Evolutionary conservation across 768 basidiomycete species (phyloP).

Genomic region (Leccinum uliginosum): DNA sequence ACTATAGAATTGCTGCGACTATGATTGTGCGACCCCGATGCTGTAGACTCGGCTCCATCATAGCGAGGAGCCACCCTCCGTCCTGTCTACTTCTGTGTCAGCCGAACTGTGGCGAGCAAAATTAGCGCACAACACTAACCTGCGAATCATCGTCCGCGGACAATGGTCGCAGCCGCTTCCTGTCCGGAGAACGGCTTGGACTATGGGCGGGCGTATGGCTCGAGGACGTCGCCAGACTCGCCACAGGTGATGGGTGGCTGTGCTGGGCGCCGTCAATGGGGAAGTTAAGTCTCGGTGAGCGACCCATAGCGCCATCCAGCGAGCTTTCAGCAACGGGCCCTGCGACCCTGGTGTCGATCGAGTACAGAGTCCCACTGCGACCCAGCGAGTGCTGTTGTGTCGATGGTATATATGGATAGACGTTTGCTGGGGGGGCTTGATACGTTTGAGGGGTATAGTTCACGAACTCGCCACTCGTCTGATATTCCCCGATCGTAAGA

Average conservation of each 20-base stretch:
- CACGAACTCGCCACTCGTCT: background rate
- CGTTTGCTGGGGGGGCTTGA: background rate
- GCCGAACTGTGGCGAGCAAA: conserved; percentile 8
- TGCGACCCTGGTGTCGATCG: background rate
- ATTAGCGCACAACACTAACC: conserved; percentile 11
- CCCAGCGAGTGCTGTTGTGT: background rate
- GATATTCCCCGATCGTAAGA: background rate
- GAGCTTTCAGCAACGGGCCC: background rate
- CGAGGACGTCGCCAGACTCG: conserved; percentile 11
- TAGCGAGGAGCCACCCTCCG: conserved; percentile 19
- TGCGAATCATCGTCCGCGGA: conserved; percentile 6
- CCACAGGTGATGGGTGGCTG: conserved; percentile 24
- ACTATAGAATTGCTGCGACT: conserved; percentile 1
- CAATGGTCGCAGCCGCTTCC: conserved; percentile 11
- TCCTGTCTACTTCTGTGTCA: conserved; percentile 16
- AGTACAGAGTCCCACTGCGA: background rate
- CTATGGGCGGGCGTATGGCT: conserved; percentile 5
- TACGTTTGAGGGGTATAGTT: background rate
- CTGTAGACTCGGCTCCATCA: conserved; percentile 2
- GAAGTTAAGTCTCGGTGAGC: conserved; percentile 9
- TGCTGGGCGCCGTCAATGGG: conserved; percentile 1
- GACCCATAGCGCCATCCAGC: background rate
- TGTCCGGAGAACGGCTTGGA: conserved; percentile 20
- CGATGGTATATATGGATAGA: background rate
- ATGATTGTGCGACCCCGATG: conserved; percentile 1